Conservation (phyloP, 2,329 filamentous ascomycete genomes). For the Epichloe uncinata region DNA sequence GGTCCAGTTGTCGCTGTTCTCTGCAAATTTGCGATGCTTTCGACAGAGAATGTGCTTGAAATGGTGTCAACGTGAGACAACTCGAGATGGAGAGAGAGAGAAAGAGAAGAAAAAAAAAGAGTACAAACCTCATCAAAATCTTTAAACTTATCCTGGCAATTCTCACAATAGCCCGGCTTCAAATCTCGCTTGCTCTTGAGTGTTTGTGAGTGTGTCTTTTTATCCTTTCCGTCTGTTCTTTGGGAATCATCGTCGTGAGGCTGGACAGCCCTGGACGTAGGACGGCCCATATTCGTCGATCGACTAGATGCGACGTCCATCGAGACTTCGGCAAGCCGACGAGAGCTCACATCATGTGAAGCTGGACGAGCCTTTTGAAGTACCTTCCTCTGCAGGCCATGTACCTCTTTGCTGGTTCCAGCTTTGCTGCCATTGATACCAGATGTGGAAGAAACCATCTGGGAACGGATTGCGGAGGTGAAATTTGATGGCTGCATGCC, state of each 20-base stretch:
- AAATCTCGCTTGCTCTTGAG: slow-evolving; percentile 64
- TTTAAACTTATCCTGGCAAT: slow-evolving; percentile 93
- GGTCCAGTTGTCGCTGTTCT: slow-evolving; percentile 70
- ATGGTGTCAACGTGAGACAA: neutral
- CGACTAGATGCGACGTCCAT: slow-evolving; percentile 33
- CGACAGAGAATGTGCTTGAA: slow-evolving; percentile 67
- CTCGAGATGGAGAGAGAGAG: no score
- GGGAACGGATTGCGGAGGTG: slow-evolving; percentile 90
- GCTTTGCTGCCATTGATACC: slow-evolving; percentile 76
- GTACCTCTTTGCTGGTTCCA: slow-evolving; percentile 86
- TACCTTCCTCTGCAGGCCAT: slow-evolving; percentile 84
- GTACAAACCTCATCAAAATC: slow-evolving; percentile 81
- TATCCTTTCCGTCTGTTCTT: slow-evolving; percentile 21
- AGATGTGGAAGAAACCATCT: slow-evolving; percentile 92
- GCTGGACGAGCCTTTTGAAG: slow-evolving; percentile 62
- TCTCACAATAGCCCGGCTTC: slow-evolving; percentile 96
- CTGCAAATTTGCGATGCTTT: slow-evolving; percentile 89
- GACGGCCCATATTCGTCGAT: slow-evolving; percentile 31
- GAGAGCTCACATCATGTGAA: slow-evolving; percentile 49
- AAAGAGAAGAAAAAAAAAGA: neutral
- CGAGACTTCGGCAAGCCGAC: slow-evolving; percentile 39
- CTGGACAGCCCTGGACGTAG: slow-evolving; percentile 21
- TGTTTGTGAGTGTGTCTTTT: slow-evolving; percentile 25
- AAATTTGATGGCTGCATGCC: slow-evolving; percentile 86
- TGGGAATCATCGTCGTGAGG: slow-evolving; percentile 22